Percentiles rank a stretch among this genome's conserved stretches.
Evolutionary conservation across 495 filamentous ascomycete species (phyloP).

Genomic region (Podospora anserina): DNA sequence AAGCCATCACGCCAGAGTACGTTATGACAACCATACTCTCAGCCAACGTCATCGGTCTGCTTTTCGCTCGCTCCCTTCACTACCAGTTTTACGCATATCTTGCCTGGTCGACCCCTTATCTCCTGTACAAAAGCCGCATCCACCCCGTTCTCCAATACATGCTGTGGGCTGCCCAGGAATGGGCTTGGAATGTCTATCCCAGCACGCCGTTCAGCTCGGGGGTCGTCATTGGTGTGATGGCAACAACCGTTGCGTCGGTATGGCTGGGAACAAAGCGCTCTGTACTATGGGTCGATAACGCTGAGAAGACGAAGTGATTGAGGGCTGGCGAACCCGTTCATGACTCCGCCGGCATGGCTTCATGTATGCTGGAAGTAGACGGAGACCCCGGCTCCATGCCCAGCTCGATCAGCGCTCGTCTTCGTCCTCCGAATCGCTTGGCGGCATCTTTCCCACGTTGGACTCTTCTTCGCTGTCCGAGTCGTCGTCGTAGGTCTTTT

Average conservation of each 20-base stretch:
- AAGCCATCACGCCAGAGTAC: conserved; percentile 66
- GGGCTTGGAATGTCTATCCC: conserved; percentile 97
- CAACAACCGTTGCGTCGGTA: conserved; percentile 58
- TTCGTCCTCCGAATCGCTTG: conserved; percentile 63
- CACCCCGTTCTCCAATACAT: conserved; percentile 68
- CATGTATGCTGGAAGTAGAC: neutral
- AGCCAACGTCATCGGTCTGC: conserved; percentile 77
- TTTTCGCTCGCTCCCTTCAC: conserved; percentile 88
- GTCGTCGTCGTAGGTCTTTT: conserved; percentile 56
- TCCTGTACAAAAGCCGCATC: conserved; percentile 77
- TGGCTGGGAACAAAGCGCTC: conserved; percentile 51
- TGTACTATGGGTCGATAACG: neutral
- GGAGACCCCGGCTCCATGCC: neutral
- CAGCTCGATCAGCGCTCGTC: conserved; percentile 2
- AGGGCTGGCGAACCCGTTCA: neutral
- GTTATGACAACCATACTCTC: conserved; percentile 75
- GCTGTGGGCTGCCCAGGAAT: conserved; percentile 84
- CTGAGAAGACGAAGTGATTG: conserved; percentile 19
- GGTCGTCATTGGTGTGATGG: conserved; percentile 70
- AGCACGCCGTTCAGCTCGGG: conserved; percentile 77
- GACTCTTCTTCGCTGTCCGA: conserved; percentile 70
- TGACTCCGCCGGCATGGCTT: neutral
- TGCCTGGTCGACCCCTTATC: conserved; percentile 85
- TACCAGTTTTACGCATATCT: conserved; percentile 97
- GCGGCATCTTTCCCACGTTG: conserved; percentile 76